A percentile compares a stretch with the other conserved stretches of the same genome.
These are phyloP conservation scores for Apostasia shenzhenica DNA, from an alignment of 106 monocot genomes.

Conservation along the genomic window DNA sequence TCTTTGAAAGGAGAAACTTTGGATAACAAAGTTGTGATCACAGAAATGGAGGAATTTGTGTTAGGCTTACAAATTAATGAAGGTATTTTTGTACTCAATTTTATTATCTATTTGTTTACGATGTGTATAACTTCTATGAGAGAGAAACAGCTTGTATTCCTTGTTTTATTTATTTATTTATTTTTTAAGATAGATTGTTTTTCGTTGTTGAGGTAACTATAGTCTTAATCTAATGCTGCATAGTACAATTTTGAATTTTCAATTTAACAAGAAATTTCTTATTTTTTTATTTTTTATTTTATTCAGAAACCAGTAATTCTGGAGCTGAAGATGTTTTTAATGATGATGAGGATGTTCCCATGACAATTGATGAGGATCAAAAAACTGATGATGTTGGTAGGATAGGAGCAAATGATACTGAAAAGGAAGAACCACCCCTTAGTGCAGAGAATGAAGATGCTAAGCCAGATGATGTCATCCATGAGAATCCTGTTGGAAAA, in stretches of 20 bases:
- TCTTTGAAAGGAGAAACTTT: slow-evolving; percentile 24
- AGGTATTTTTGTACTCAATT: slow-evolving; percentile 34
- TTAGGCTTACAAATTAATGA: slow-evolving; percentile 84
- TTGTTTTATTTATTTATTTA: too few relatives aligned
- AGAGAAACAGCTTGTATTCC: background rate
- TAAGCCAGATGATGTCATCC: slow-evolving; percentile 71
- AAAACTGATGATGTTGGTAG: slow-evolving; percentile 23
- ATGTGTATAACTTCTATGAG: too few relatives aligned
- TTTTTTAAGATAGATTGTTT: background rate
- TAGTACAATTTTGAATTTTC: background rate
- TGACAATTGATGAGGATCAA: slow-evolving; percentile 21
- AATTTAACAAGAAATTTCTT: background rate
- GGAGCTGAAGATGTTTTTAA: slow-evolving; percentile 83
- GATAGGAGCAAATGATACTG: slow-evolving; percentile 45
- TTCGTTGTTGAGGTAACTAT: background rate
- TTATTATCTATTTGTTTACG: slow-evolving; percentile 1
- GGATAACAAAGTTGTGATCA: slow-evolving; percentile 82
- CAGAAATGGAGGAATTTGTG: slow-evolving; percentile 98
- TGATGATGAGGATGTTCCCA: slow-evolving; percentile 55
- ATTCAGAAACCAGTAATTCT: slow-evolving; percentile 51
- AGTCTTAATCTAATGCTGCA: background rate
- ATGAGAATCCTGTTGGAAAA: slow-evolving; percentile 83
- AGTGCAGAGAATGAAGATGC: slow-evolving; percentile 37
- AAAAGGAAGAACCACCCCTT: slow-evolving; percentile 21
- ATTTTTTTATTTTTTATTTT: slow-evolving; percentile 5